Evolutionary conservation across 2,329 filamentous ascomycete species (phyloP).

Genomic region (Fusarium foetens): DNA sequence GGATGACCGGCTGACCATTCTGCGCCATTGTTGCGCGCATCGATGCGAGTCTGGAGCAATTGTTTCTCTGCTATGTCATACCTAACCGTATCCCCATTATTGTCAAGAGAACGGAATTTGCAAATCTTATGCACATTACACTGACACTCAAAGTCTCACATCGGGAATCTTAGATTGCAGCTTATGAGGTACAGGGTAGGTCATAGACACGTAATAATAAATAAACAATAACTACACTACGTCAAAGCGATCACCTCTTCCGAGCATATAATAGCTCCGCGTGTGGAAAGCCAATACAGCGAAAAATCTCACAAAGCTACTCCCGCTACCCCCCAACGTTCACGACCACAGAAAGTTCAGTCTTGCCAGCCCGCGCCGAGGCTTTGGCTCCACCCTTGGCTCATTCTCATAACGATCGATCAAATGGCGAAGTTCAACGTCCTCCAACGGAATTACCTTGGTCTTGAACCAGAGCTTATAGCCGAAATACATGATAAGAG

Average conservation of each 20-base stretch:
- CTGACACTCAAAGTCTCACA: not conserved
- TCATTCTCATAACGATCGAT: not conserved
- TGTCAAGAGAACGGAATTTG: accelerated
- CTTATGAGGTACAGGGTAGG: not conserved
- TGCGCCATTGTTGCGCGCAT: not conserved
- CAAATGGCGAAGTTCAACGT: not conserved
- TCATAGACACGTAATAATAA: too few relatives aligned
- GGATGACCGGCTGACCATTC: not conserved
- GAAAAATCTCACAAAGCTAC: not conserved
- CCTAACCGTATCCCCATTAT: accelerated
- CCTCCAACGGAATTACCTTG: not conserved
- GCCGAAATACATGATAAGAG: not conserved
- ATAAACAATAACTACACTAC: not conserved
- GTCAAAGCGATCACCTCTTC: not conserved
- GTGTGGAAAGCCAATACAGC: accelerated
- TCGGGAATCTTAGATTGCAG: accelerated
- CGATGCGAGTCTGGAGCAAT: not conserved
- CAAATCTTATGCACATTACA: accelerated
- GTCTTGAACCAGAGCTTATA: conserved; percentile 6
- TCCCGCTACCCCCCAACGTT: not conserved
- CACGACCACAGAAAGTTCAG: not conserved
- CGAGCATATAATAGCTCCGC: accelerated
- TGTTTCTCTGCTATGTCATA: not conserved
- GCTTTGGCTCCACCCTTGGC: not conserved
- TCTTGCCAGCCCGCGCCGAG: not conserved